Evolutionary conservation across 805 yeast species (phyloP), one percentile per base, ranked within the genome.

Genomic region (Groenewaldozyma tartarivorans): DNA sequence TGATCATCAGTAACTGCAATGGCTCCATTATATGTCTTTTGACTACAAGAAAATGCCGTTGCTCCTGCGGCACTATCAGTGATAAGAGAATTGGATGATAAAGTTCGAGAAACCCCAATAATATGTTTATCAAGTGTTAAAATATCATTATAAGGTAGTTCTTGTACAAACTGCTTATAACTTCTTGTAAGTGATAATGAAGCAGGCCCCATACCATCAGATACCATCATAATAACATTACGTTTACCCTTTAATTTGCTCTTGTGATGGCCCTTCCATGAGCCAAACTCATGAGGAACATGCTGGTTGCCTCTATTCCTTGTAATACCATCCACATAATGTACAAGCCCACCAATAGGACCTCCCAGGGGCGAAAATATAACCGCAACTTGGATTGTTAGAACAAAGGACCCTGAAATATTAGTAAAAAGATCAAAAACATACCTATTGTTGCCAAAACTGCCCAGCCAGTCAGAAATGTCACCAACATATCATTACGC

Each of bases 1-100:
- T 71, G 66, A 24, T 68, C 62, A 1, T 85, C 75, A 45, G 72
- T 72, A 13, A 88, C 95, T n/a, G 86, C 94, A 57, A 88, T 82
- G 9, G 95, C 96, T 13, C 94, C 92, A 58, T 88, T 88, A 62
- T 84, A 86, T 4, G 87, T 66, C 64, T 88, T 88, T 52, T 77
- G 55, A 4, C 78, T 90, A 60, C 95, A 85, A 0, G 94, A 70
- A 54, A 87, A 88, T 1, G 95, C 96, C 11, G 95, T 86, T 13
- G 96, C 97, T 13, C 96, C 96, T 2, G 97, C 97, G 7, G 97
- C 97, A 21, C 95, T 83, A 58, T 88, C 97, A 0, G 97, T 88
- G 45, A 88, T 75, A 52, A 83, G 66, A 1, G 94, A 81, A 48
- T 70, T 67, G 20, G 76, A 74, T 15, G 95, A 82, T 46, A 87